phyloP scores from a whole-genome alignment of 768 basidiomycete species.

The Leccinum uliginosum region DNA sequence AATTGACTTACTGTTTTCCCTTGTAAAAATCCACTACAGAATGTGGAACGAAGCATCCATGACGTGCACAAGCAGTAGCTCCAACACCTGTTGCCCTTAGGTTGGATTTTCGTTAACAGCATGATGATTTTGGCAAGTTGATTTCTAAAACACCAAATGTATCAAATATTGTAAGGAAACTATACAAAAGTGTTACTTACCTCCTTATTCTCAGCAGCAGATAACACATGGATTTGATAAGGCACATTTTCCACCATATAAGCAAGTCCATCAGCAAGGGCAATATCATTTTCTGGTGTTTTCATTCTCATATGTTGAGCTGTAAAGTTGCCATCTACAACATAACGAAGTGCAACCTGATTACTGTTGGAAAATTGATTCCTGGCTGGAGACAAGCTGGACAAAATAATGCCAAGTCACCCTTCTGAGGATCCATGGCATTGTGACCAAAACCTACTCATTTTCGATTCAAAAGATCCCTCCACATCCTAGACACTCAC shows the following conservation, averaged over 20 bases:
- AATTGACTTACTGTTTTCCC: constrained; percentile 16
- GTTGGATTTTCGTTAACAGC: background rate
- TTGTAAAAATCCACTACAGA: constrained; percentile 30
- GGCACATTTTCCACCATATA: background rate
- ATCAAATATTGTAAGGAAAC: background rate
- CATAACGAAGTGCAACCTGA: background rate
- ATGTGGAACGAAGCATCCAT: constrained; percentile 22
- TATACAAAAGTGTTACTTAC: background rate
- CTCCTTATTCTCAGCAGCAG: background rate
- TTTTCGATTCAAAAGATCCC: background rate
- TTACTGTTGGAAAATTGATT: background rate
- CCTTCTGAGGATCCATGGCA: background rate
- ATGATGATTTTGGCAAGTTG: background rate
- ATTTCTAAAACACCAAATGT: background rate
- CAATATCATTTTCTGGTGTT: background rate
- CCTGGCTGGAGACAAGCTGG: background rate
- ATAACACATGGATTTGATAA: background rate
- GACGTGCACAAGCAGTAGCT: background rate
- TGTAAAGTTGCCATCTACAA: background rate
- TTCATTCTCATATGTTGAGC: background rate
- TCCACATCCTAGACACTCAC: background rate
- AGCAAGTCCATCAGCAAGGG: background rate
- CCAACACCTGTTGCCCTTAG: background rate
- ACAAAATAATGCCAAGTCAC: background rate
- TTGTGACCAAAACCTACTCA: background rate